These are phyloP conservation scores for Iris pallida DNA, from an alignment of 116 monocot genomes.

Conservation along the genomic window DNA sequence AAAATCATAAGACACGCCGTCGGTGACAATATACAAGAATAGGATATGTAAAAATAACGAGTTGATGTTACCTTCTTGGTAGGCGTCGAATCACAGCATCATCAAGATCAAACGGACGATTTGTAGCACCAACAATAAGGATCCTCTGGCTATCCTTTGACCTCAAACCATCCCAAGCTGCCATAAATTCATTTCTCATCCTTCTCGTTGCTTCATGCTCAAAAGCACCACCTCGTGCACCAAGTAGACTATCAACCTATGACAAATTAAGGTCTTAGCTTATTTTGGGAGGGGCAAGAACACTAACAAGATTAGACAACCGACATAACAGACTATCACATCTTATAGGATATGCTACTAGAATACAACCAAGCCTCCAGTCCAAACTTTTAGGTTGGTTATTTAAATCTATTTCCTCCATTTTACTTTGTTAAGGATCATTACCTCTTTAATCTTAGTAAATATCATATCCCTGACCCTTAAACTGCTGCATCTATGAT, in stretches of 20 bases:
- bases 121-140: conserved; percentile 72
- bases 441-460: no score
- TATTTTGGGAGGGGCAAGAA: no score
- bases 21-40: not conserved
- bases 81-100: conserved; percentile 85
- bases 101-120: conserved; percentile 87
- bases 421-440: no score
- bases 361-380: no score
- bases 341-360: no score
- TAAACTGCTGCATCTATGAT: no score
- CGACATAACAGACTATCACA: no score
- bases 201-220: conserved; percentile 89
- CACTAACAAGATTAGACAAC: no score
- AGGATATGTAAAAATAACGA: not conserved
- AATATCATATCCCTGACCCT: no score
- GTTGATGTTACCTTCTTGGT: conserved; percentile 57
- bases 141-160: conserved; percentile 79
- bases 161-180: conserved; percentile 83
- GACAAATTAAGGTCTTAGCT: not conserved
- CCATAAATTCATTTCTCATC: conserved; percentile 89
- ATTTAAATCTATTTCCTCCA: no score
- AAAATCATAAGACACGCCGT: not conserved
- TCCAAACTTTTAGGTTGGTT: no score
- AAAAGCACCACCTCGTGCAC: conserved; percentile 75
- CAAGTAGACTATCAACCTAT: conserved; percentile 74